A percentile compares a stretch with the other conserved stretches of the same genome.
These are phyloP conservation scores for Cyberlindnera petersonii DNA, from an alignment of 805 yeast species.

Conservation along the genomic window DNA sequence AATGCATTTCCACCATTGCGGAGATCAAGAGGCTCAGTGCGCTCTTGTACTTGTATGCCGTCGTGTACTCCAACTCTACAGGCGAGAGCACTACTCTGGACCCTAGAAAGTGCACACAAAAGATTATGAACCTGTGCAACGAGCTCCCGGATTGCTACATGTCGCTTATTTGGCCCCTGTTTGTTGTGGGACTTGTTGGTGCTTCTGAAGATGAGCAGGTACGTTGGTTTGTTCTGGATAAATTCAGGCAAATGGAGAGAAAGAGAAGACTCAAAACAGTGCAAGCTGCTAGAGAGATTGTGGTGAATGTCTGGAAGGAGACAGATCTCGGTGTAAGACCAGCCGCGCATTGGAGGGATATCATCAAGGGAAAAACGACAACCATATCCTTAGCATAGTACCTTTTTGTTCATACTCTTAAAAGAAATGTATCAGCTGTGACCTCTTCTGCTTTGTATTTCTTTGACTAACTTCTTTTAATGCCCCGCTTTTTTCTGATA, in stretches of 20 bases:
- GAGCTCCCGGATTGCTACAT: conserved; percentile 31
- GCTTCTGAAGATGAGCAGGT: conserved; percentile 31
- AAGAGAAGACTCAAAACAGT: conserved; percentile 37
- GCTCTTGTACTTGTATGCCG: conserved; percentile 33
- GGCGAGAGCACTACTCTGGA: conserved; percentile 15
- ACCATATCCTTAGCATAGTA: conserved; percentile 37
- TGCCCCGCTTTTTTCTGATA: too few species aligned
- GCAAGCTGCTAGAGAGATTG: conserved; percentile 33
- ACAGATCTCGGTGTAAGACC: conserved; percentile 30
- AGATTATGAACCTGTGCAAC: conserved; percentile 24
- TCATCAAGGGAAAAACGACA: conserved; percentile 33
- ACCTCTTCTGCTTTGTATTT: too few species aligned
- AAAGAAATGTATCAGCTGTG: too few species aligned
- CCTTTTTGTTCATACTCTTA: too few species aligned
- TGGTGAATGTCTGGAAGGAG: conserved; percentile 39
- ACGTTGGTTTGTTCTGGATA: conserved; percentile 37
- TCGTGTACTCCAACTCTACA: conserved; percentile 29
- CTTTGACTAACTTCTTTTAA: too few species aligned
- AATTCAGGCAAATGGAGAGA: conserved; percentile 33
- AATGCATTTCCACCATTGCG: conserved; percentile 30
- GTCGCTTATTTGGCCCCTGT: conserved; percentile 40
- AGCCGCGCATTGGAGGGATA: conserved; percentile 34
- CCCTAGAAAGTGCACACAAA: conserved; percentile 19
- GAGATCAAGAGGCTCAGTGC: conserved; percentile 38
- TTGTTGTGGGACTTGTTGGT: conserved; percentile 34